Percentiles rank a stretch among this genome's conserved stretches.
phyloP scores from a whole-genome alignment of 768 basidiomycete species.

The Psilocybe subaeruginosa region DNA sequence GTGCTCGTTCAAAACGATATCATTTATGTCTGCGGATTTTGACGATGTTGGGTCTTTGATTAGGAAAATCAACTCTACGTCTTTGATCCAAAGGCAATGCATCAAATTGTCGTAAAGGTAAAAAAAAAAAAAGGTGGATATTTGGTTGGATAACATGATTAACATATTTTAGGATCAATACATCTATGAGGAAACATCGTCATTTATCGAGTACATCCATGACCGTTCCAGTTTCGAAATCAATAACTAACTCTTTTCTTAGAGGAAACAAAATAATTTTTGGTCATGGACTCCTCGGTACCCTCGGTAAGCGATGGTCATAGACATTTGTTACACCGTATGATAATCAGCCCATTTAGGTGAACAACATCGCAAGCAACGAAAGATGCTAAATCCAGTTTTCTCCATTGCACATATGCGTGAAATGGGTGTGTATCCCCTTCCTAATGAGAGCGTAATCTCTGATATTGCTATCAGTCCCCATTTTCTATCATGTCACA shows the following conservation, averaged over 20 bases:
- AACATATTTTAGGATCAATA: constrained; percentile 29
- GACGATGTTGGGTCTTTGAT: background rate
- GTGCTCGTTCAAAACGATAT: constrained; percentile 2
- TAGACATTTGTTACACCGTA: background rate
- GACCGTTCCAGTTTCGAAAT: background rate
- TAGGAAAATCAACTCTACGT: constrained; percentile 41
- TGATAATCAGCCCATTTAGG: constrained; percentile 26
- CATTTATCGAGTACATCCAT: constrained; percentile 25
- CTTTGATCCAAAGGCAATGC: constrained; percentile 47
- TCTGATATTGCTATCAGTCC: constrained; percentile 26
- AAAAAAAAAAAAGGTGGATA: background rate
- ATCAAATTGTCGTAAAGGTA: constrained; percentile 49
- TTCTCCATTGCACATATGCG: constrained; percentile 40
- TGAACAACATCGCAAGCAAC: constrained; percentile 41
- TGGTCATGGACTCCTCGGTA: constrained; percentile 24
- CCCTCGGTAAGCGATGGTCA: constrained; percentile 19
- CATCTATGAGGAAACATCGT: constrained; percentile 27
- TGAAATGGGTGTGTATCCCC: constrained; percentile 31
- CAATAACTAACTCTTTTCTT: background rate
- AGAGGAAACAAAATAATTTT: constrained; percentile 23
- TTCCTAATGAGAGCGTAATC: background rate
- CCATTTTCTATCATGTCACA: constrained; percentile 37
- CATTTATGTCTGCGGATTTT: background rate
- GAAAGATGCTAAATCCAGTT: constrained; percentile 41
- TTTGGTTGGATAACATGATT: background rate